Conservation (phyloP, 1,284 basidiomycete species). For the Afroboletus lepidellus region DNA sequence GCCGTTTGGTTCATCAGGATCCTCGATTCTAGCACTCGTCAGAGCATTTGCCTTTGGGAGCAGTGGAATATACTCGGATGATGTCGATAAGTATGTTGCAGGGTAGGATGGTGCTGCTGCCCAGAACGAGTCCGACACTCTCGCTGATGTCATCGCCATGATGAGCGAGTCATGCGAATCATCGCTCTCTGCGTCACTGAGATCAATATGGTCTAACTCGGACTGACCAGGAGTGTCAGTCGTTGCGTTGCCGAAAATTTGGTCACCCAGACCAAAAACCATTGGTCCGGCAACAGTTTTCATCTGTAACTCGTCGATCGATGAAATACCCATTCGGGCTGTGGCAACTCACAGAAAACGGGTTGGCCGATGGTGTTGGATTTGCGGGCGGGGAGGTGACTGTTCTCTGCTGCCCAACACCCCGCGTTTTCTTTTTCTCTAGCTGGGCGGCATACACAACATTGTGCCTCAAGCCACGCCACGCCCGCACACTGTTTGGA, state of each 20-base stretch:
- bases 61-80: slow-evolving; percentile 65
- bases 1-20: slow-evolving; percentile 38
- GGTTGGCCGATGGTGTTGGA: slow-evolving; percentile 48
- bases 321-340: neutral
- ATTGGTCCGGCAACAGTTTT: slow-evolving; percentile 27
- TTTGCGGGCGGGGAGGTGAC: slow-evolving; percentile 35
- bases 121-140: slow-evolving; percentile 64
- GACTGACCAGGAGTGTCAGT: slow-evolving; percentile 12
- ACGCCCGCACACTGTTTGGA: slow-evolving; percentile 64
- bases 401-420: slow-evolving; percentile 39
- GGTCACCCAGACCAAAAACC: slow-evolving; percentile 56
- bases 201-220: slow-evolving; percentile 22
- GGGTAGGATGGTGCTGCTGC: slow-evolving; percentile 57
- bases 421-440: slow-evolving; percentile 40
- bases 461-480: slow-evolving; percentile 71
- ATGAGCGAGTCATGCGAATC: slow-evolving; percentile 46
- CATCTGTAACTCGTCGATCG: slow-evolving; percentile 15
- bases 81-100: slow-evolving; percentile 71
- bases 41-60: slow-evolving; percentile 49
- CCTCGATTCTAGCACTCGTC: slow-evolving; percentile 39
- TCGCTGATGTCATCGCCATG: slow-evolving; percentile 57
- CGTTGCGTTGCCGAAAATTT: slow-evolving; percentile 53
- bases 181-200: slow-evolving; percentile 33
- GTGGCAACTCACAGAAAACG: slow-evolving; percentile 57
- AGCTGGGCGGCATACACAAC: slow-evolving; percentile 70